A percentile compares a stretch with the other conserved stretches of the same genome.
These are phyloP conservation scores for Colletotrichum spaethianum DNA, from an alignment of 2,329 filamentous ascomycete genomes.

Conservation along the genomic window DNA sequence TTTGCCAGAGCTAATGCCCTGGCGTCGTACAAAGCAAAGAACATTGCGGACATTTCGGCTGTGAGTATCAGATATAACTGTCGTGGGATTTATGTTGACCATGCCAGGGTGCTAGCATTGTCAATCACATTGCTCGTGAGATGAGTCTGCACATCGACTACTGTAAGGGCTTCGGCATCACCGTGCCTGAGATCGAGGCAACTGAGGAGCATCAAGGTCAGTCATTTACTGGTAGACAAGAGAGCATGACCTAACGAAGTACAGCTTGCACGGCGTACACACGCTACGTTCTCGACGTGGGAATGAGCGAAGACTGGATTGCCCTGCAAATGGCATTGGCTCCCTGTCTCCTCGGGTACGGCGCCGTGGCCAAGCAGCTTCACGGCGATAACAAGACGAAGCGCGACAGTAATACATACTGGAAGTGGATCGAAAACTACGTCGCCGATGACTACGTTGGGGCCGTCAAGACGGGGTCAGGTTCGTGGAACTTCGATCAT, in stretches of 20 bases:
- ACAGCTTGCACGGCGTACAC: conserved; percentile 86
- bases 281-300: conserved; percentile 88
- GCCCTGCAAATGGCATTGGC: conserved; percentile 87
- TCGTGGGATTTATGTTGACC: conserved; percentile 42
- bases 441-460: conserved; percentile 83
- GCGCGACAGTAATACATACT: conserved; percentile 80
- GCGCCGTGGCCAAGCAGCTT: conserved; percentile 81
- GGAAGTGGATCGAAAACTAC: conserved; percentile 94
- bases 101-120: conserved; percentile 74
- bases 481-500: conserved; percentile 60
- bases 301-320: conserved; percentile 89
- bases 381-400: conserved; percentile 73
- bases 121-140: conserved; percentile 83
- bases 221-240: conserved; percentile 8
- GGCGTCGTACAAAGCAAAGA: conserved; percentile 86
- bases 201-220: conserved; percentile 82
- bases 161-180: conserved; percentile 85
- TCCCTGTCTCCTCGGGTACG: conserved; percentile 92
- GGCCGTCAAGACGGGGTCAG: conserved; percentile 78
- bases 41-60: conserved; percentile 78
- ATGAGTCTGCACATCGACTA: conserved; percentile 87
- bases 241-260: conserved; percentile 10
- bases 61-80: conserved; percentile 60
- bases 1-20: conserved; percentile 91
- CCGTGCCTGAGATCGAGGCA: conserved; percentile 78